phyloP scores from a whole-genome alignment of 73 alveolate species.

The Paramecium sonneborni region DNA sequence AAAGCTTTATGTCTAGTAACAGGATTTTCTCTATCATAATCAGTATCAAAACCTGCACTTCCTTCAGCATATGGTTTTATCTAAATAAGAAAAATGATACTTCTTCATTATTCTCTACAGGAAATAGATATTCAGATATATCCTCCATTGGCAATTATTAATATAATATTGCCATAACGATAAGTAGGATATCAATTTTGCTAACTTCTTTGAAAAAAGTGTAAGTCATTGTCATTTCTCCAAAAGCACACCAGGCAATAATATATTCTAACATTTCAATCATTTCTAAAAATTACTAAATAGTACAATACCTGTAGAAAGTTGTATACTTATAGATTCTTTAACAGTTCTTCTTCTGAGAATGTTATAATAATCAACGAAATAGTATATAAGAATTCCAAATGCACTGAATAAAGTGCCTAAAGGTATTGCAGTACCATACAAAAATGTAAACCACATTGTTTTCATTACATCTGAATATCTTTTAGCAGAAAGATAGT shows the following conservation, averaged over 20 bases:
- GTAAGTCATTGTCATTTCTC: slow-evolving; percentile 42
- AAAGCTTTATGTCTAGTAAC: slow-evolving; percentile 47
- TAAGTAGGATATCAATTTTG: background rate
- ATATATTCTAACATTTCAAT: slow-evolving; percentile 59
- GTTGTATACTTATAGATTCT: slow-evolving; percentile 52
- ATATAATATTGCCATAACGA: slow-evolving; percentile 50
- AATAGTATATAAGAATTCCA: slow-evolving; percentile 53
- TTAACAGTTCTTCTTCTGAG: slow-evolving; percentile 63
- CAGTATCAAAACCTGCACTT: slow-evolving; percentile 62
- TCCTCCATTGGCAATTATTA: slow-evolving; percentile 59
- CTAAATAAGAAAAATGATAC: background rate
- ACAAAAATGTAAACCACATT: slow-evolving; percentile 68
- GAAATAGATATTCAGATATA: slow-evolving; percentile 55
- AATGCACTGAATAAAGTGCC: slow-evolving; percentile 57
- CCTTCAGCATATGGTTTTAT: slow-evolving; percentile 63
- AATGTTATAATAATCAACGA: slow-evolving; percentile 59
- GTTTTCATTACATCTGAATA: slow-evolving; percentile 69
- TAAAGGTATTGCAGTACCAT: slow-evolving; percentile 62
- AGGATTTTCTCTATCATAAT: slow-evolving; percentile 71
- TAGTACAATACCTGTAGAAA: slow-evolving; percentile 29
- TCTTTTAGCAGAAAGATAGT: slow-evolving; percentile 62
- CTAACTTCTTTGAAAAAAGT: slow-evolving; percentile 49
- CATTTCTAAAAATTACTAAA: slow-evolving; percentile 44
- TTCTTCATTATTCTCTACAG: slow-evolving; percentile 59
- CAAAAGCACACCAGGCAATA: slow-evolving; percentile 59